phyloP scores from a whole-genome alignment of 129 eudicot genomes.

The Lactuca saligna region DNA sequence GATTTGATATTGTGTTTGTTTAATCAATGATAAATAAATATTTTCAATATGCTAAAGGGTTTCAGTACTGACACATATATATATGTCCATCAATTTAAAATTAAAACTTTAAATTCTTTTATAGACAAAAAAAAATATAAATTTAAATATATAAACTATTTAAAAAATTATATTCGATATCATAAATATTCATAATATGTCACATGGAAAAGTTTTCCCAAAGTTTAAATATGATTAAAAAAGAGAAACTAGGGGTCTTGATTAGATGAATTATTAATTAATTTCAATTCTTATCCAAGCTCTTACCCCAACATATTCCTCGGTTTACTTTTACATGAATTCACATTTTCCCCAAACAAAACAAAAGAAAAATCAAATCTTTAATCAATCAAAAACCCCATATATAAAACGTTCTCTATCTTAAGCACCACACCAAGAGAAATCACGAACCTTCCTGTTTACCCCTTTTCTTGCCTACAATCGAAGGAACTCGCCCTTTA shows the following conservation, averaged over 20 bases:
- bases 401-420: conserved; percentile 29
- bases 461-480: not conserved
- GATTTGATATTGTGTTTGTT: conserved; percentile 3
- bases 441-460: conserved; percentile 36
- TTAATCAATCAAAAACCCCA: conserved; percentile 24
- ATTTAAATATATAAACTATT: no score
- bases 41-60: no score
- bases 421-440: conserved; percentile 20
- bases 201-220: not conserved
- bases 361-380: conserved; percentile 15
- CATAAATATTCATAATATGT: not conserved
- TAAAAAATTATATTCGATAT: no score
- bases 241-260: not conserved
- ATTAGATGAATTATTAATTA: conserved; percentile 2
- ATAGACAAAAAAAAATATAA: no score
- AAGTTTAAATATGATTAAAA: not conserved
- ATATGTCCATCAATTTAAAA: no score
- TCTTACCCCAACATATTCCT: conserved; percentile 24
- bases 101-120: no score
- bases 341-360: conserved; percentile 14
- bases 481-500: not conserved
- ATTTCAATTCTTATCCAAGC: conserved; percentile 28
- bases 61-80: no score
- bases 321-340: conserved; percentile 6
- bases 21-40: not conserved